A percentile compares a stretch with the other conserved stretches of the same genome.
These are phyloP conservation scores for Hanseniaspora singularis DNA, from an alignment of 805 yeast genomes.

Conservation along the genomic window DNA sequence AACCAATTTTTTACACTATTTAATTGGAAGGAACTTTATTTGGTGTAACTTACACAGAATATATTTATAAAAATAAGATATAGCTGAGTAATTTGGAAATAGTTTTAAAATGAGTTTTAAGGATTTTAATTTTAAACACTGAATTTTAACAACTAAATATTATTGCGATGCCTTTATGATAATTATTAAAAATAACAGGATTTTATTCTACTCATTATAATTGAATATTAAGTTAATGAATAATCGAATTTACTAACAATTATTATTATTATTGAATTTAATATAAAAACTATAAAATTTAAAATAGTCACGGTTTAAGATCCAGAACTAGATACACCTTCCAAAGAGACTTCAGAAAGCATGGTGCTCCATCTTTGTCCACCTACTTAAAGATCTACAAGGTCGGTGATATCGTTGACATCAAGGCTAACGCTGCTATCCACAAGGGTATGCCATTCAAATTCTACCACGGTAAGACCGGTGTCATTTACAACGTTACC, in stretches of 20 bases:
- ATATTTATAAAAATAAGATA: too few relatives aligned
- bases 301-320: conserved; percentile 89
- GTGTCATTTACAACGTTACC: conserved; percentile 98
- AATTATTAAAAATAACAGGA: too few relatives aligned
- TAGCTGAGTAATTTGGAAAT: too few relatives aligned
- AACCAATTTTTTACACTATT: too few relatives aligned
- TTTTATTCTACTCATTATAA: too few relatives aligned
- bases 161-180: too few relatives aligned
- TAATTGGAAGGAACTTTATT: too few relatives aligned
- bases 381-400: conserved; percentile 95
- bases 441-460: conserved; percentile 99
- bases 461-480: conserved; percentile 99
- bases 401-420: conserved; percentile 99
- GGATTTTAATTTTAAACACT: too few relatives aligned
- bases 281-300: background rate
- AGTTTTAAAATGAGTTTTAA: too few relatives aligned
- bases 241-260: background rate
- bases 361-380: conserved; percentile 88
- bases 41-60: too few relatives aligned
- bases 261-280: background rate
- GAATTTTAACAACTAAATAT: too few relatives aligned
- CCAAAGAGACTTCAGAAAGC: conserved; percentile 97
- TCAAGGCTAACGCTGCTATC: conserved; percentile 97
- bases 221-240: too few relatives aligned
- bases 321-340: conserved; percentile 99